A percentile compares a stretch with the other conserved stretches of the same genome.
These are phyloP conservation scores for Alloascoidea africana DNA, from an alignment of 805 yeast genomes.

Conservation along the genomic window DNA sequence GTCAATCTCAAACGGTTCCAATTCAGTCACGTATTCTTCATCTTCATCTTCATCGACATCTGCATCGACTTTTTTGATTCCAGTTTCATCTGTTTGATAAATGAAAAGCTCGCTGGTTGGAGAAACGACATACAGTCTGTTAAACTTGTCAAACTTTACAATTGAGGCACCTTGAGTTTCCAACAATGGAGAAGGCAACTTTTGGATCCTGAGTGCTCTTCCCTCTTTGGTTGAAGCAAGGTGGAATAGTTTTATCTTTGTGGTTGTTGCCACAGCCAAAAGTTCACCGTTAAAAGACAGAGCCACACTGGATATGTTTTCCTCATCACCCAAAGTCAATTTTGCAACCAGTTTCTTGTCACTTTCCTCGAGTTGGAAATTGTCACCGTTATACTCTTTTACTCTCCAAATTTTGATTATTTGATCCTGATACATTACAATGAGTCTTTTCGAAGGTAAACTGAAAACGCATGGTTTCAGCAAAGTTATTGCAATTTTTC, in stretches of 20 bases:
- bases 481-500: slow-evolving; percentile 46
- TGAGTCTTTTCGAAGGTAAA: slow-evolving; percentile 30
- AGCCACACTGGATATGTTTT: slow-evolving; percentile 56
- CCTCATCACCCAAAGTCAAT: slow-evolving; percentile 56
- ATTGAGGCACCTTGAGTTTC: slow-evolving; percentile 37
- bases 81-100: background rate
- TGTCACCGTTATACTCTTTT: slow-evolving; percentile 10
- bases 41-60: slow-evolving; percentile 23
- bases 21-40: slow-evolving; percentile 21
- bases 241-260: slow-evolving; percentile 53
- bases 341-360: slow-evolving; percentile 50
- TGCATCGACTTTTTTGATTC: slow-evolving; percentile 17
- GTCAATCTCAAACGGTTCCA: slow-evolving; percentile 7
- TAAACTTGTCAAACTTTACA: slow-evolving; percentile 28
- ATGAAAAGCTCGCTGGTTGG: slow-evolving; percentile 45
- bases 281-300: slow-evolving; percentile 50
- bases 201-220: slow-evolving; percentile 30
- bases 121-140: slow-evolving; percentile 34
- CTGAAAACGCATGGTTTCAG: slow-evolving; percentile 42
- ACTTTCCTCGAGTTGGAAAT: slow-evolving; percentile 13
- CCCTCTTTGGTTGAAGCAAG: slow-evolving; percentile 26
- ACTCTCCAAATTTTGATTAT: slow-evolving; percentile 69
- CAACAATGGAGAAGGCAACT: slow-evolving; percentile 27
- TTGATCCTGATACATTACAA: slow-evolving; percentile 75
- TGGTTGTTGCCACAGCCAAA: slow-evolving; percentile 57